phyloP scores from a whole-genome alignment of 2,329 filamentous ascomycete genomes.

The Sarocladium brachiariae region DNA sequence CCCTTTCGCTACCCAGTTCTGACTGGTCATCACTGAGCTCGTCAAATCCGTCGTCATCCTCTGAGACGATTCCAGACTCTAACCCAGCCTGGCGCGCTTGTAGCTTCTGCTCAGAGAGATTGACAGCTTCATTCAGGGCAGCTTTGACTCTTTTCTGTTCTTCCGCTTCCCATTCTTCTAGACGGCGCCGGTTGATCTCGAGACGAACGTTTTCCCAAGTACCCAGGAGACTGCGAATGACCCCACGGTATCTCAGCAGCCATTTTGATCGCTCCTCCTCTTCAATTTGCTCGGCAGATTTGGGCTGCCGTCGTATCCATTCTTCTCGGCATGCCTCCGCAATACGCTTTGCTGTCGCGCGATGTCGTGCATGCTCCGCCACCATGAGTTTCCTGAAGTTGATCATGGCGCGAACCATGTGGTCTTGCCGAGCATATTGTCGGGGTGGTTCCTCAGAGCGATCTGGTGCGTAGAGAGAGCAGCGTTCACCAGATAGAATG shows the following conservation, averaged over 20 bases:
- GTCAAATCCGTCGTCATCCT: conserved; percentile 39
- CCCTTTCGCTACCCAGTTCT: conserved; percentile 15
- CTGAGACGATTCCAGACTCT: conserved; percentile 44
- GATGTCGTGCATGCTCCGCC: conserved; percentile 72
- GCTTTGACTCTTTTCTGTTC: conserved; percentile 59
- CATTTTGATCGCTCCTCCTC: conserved; percentile 66
- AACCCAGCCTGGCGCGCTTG: conserved; percentile 50
- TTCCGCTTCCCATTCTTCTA: conserved; percentile 58
- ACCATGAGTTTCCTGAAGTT: conserved; percentile 77
- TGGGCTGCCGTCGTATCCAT: conserved; percentile 67
- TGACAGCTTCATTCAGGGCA: conserved; percentile 67
- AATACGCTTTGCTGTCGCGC: conserved; percentile 67
- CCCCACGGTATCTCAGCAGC: conserved; percentile 61
- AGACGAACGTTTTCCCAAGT: conserved; percentile 59
- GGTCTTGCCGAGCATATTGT: conserved; percentile 83
- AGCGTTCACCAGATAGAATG: conserved; percentile 61
- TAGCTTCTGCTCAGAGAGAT: conserved; percentile 61
- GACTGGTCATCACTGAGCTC: conserved; percentile 38
- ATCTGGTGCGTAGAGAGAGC: conserved; percentile 68
- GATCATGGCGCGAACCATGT: conserved; percentile 70
- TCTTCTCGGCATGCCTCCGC: conserved; percentile 73
- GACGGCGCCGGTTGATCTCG: conserved; percentile 53
- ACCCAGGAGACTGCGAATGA: conserved; percentile 50
- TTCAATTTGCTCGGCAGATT: conserved; percentile 73
- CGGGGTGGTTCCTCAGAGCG: conserved; percentile 63